Base-by-base conservation (phyloP, 441 rosid species). In the Sinapis alba region DNA sequence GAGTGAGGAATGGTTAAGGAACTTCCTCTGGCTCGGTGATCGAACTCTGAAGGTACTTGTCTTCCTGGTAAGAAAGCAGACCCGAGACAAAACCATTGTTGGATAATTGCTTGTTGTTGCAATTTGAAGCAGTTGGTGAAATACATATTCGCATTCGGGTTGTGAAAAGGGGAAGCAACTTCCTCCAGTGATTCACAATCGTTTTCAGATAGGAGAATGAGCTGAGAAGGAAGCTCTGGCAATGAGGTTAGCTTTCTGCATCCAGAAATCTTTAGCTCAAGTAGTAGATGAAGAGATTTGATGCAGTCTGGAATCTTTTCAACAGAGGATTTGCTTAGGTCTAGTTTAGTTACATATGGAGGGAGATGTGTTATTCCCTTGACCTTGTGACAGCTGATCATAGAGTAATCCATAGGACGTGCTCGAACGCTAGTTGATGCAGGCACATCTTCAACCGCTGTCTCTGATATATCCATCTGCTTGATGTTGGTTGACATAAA, bases 131-230 rank as follows among this genome's bases (percentile, higher is more conserved):
- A 45, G 47, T 73, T 73, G 12, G 9, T 24, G 63, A 65, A 73
- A 7, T 0, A 0, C 20, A 64, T 27, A 0, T 0, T 0, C 0
- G 28, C 30, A 2, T 7, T 0, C 19, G 58, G 28, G 60, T 12
- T 15, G 3, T 51, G 57, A 19, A 32, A 53, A 15, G 28, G 45
- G 34, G 2, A 15, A 38, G 11, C 20, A 2, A 73, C 11, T 1
- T 20, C 58, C 77, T 73, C 45, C 0, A 73, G 30, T 27, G 71
- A 73, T 19, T 64, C 45, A n/a, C 77, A 73, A 13, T 56, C 5
- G 0, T 32, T 1, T 0, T 65, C 77, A 0, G 0, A 0, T 26
- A 64, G 13, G 6, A 0, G 0, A 0, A 0, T 1, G 11, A 73
- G 65, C 3, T 26, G 21, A 54, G 11, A 0, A 54, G 77, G 71